These are phyloP conservation scores for Penicillium sp. DNA, from an alignment of 2,329 filamentous ascomycete species.

Conservation along the genomic window DNA sequence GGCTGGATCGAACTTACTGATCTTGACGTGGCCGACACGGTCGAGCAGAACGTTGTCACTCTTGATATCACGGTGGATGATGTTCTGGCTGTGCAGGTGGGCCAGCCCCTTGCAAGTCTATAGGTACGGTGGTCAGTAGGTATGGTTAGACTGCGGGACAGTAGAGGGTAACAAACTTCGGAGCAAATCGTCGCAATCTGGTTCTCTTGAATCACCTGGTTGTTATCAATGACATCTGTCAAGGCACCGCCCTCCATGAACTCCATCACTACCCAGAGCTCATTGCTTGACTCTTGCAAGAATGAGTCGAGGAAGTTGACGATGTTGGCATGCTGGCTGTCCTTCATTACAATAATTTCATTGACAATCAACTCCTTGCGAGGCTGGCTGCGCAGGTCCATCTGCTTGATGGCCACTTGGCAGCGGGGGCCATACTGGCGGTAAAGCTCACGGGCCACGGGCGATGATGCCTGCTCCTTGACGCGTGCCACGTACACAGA, in stretches of 20 bases:
- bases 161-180: slow-evolving; percentile 63
- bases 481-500: slow-evolving; percentile 98
- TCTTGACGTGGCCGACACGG: slow-evolving; percentile 93
- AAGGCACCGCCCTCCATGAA: slow-evolving; percentile 98
- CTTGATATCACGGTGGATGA: slow-evolving; percentile 99
- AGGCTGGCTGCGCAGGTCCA: slow-evolving; percentile 96
- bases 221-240: slow-evolving; percentile 99
- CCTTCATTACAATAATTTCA: slow-evolving; percentile 99
- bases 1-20: slow-evolving; percentile 64
- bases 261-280: slow-evolving; percentile 99
- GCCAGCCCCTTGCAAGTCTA: slow-evolving; percentile 94
- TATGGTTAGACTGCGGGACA: neutral
- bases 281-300: slow-evolving; percentile 86
- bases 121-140: neutral
- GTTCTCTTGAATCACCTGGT: slow-evolving; percentile 86
- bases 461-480: slow-evolving; percentile 81
- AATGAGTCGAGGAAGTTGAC: slow-evolving; percentile 98
- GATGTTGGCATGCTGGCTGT: slow-evolving; percentile 96
- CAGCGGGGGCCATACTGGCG: slow-evolving; percentile 75
- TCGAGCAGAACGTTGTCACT: slow-evolving; percentile 96
- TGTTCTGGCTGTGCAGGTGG: slow-evolving; percentile 91
- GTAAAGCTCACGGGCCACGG: slow-evolving; percentile 73
- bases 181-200: slow-evolving; percentile 97
- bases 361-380: slow-evolving; percentile 98
- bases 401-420: slow-evolving; percentile 98